Conservation (phyloP, 139 green algal species). For the Limnomonas spitsbergensis region DNA sequence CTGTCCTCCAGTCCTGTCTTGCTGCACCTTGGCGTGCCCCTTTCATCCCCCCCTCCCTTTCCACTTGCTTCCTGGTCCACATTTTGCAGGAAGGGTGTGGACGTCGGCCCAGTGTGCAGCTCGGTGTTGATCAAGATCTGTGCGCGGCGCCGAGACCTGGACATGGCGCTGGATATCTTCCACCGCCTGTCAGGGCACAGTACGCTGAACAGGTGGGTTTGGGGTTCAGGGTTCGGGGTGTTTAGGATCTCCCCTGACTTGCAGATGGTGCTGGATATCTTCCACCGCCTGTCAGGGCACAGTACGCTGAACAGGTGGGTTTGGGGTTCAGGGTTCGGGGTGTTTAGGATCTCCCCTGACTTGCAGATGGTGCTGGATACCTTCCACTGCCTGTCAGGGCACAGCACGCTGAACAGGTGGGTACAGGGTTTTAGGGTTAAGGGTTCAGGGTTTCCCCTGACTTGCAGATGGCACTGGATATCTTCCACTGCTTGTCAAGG, state of each 20-base stretch:
- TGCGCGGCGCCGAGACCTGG: conserved; percentile 4
- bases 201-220: conserved; percentile 24
- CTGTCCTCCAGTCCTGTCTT: too few species aligned
- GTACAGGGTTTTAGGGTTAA: too few species aligned
- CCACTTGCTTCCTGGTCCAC: not conserved
- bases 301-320: conserved; percentile 24
- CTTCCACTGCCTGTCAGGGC: conserved; percentile 12
- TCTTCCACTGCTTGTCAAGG: conserved; percentile 12
- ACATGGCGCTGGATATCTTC: conserved; percentile 15
- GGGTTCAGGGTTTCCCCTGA: too few species aligned
- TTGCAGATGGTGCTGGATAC: conserved; percentile 11
- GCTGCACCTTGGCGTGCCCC: too few species aligned
- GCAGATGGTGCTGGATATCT: conserved; percentile 13
- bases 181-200: conserved; percentile 12
- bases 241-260: too few species aligned
- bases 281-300: conserved; percentile 12
- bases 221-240: too few species aligned
- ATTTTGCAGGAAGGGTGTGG: not conserved
- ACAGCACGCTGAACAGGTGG: conserved; percentile 24
- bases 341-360: too few species aligned
- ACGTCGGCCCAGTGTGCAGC: conserved; percentile 15
- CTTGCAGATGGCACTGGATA: conserved; percentile 11
- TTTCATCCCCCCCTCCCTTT: too few species aligned
- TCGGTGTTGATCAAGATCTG: conserved; percentile 17
- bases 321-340: too few species aligned